Conservation (phyloP, 495 filamentous ascomycete genomes). For the Xanthoparmelia taractica region DNA sequence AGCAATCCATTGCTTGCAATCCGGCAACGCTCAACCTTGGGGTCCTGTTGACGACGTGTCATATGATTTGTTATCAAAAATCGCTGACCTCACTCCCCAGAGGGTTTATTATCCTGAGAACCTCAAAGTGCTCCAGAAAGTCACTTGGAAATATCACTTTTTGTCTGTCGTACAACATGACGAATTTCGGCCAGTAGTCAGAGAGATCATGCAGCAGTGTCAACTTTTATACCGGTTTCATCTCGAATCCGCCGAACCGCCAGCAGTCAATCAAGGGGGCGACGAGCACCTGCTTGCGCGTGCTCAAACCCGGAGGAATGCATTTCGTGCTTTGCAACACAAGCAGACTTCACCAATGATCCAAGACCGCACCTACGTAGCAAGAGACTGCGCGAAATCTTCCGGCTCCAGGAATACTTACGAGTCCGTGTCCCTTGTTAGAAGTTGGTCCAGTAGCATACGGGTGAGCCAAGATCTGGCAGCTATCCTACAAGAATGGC, state of each 20-base stretch:
- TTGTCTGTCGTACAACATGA: slow-evolving; percentile 49
- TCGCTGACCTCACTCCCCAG: slow-evolving; percentile 46
- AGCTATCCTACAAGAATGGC: slow-evolving; percentile 31
- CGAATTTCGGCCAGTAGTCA: slow-evolving; percentile 34
- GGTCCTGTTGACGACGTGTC: slow-evolving; percentile 37
- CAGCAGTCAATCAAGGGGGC: neutral
- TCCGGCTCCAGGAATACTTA: slow-evolving; percentile 23
- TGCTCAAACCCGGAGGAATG: neutral
- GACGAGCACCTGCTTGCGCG: slow-evolving; percentile 14
- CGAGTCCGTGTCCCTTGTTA: slow-evolving; percentile 30
- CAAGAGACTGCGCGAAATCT: slow-evolving; percentile 16
- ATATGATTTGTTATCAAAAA: slow-evolving; percentile 31
- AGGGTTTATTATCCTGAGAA: slow-evolving; percentile 50
- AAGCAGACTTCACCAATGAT: neutral
- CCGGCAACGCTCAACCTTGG: slow-evolving; percentile 48
- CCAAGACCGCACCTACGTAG: slow-evolving; percentile 16
- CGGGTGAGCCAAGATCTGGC: slow-evolving; percentile 27
- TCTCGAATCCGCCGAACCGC: neutral
- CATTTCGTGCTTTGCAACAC: slow-evolving; percentile 6
- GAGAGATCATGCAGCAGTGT: slow-evolving; percentile 37
- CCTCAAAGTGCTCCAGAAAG: slow-evolving; percentile 42
- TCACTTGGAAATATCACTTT: slow-evolving; percentile 39
- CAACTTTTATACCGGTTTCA: slow-evolving; percentile 31
- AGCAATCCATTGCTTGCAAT: slow-evolving; percentile 41
- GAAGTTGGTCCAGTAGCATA: slow-evolving; percentile 25